Evolutionary conservation across 306 rosid genomes (phyloP), one percentile per base, ranked within the genome.

Genomic region (Dalbergia cultrata): DNA sequence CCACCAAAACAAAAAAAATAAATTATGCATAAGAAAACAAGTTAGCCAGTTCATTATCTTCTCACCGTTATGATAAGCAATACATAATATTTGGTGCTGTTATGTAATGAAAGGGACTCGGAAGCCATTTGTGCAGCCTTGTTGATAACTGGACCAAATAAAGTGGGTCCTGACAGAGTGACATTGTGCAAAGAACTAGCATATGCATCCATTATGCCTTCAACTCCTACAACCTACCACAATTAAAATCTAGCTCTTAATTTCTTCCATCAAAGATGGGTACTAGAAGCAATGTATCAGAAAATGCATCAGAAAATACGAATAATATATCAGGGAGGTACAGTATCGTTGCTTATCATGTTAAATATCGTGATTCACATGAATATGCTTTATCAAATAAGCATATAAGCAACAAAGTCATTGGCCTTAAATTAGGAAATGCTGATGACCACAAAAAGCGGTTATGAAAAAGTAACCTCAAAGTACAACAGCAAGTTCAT

Each of bases 141-240:
- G 81, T 89, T 88, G 59, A 92, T 83, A 63, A 95, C 92, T 73
- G 82, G 95, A 18, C 97, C 98, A 82, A 95, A 95, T 66, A 95
- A 49, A 79, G 98, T 92, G 70, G 97, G 97, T 47, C 97, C 98
- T 22, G 94, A 81, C 13, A 95, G 88, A 79, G 82, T 8, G 8
- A 91, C 90, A 50, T 56, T 89, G 70, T 26, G 87, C 52, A 92
- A 72, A 74, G 97, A 89, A 72, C 61, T 86, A 34, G 87, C 67
- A 80, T 95, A 95, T 68, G 97, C 95, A 53, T 80, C 50, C 97
- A 92, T 92, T 81, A 95, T 91, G 75, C 97, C 98, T 77, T 89
- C 88, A 67, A 95, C 90, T 80, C 97, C 98, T 68, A 72, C 91
- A 60, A 92, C 97, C 98, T 95, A 37, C 50, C 74, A 69, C 22